These are phyloP conservation scores for Ophiostoma sp. DNA, from an alignment of 2,329 filamentous ascomycete genomes.

Conservation along the genomic window DNA sequence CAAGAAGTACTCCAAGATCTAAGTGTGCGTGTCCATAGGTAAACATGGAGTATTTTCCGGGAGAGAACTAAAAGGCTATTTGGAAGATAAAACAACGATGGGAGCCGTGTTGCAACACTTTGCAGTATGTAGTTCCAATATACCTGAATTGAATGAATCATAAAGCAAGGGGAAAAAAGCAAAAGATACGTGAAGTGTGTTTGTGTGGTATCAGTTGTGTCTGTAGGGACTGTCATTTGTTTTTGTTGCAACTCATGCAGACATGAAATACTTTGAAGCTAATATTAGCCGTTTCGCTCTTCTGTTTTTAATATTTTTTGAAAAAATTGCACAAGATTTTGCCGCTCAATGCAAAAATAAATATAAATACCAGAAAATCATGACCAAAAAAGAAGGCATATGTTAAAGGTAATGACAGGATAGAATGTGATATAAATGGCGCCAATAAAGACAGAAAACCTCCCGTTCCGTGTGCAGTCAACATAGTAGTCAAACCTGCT, in stretches of 20 bases:
- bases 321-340: neutral
- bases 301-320: neutral
- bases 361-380: neutral
- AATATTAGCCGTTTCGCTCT: neutral
- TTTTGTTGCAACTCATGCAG: neutral
- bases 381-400: neutral
- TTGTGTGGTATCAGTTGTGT: neutral
- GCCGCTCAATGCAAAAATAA: neutral
- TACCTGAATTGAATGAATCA: neutral
- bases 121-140: neutral
- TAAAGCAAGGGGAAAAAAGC: no score
- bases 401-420: neutral
- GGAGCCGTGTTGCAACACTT: neutral
- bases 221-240: neutral
- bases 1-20: constrained; percentile 68
- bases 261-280: no score
- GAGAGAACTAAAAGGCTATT: constrained; percentile 1
- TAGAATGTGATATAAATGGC: neutral
- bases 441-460: neutral
- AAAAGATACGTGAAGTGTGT: neutral
- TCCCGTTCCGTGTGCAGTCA: neutral
- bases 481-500: neutral
- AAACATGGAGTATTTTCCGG: neutral
- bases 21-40: constrained; percentile 24
- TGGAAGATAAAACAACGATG: neutral